These are phyloP conservation scores for Rhododendron kiyosumense DNA, from an alignment of 148 eudicot genomes.

Conservation along the genomic window DNA sequence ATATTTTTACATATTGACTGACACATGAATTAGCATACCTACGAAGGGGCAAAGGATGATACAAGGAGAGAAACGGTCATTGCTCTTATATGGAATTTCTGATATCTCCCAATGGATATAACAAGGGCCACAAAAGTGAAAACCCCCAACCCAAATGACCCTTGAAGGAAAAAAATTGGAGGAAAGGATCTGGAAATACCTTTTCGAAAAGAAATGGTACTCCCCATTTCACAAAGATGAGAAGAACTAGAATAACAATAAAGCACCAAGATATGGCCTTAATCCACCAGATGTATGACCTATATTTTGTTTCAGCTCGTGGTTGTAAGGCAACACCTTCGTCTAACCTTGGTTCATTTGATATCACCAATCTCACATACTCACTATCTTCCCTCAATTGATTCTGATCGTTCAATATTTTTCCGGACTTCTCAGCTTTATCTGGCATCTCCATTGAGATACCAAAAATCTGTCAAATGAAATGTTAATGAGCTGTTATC, in stretches of 20 bases:
- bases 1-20: neutral
- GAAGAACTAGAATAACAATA: slow-evolving; percentile 26
- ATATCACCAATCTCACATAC: slow-evolving; percentile 62
- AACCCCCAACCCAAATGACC: neutral
- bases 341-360: slow-evolving; percentile 33
- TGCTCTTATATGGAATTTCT: neutral
- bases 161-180: neutral
- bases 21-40: neutral
- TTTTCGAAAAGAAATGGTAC: slow-evolving; percentile 79
- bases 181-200: slow-evolving; percentile 32
- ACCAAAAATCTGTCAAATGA: slow-evolving; percentile 18
- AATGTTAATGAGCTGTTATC: neutral
- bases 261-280: slow-evolving; percentile 49
- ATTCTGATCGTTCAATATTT: slow-evolving; percentile 29
- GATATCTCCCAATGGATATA: neutral
- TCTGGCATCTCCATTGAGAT: slow-evolving; percentile 39
- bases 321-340: slow-evolving; percentile 38
- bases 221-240: slow-evolving; percentile 73
- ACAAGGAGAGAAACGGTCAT: neutral
- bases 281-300: slow-evolving; percentile 63
- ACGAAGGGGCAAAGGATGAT: neutral
- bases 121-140: neutral
- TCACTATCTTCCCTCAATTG: slow-evolving; percentile 62
- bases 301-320: slow-evolving; percentile 22
- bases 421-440: slow-evolving; percentile 28